Evolutionary conservation across 148 eudicot species (phyloP).

Genomic region (Selenicereus undatus): DNA sequence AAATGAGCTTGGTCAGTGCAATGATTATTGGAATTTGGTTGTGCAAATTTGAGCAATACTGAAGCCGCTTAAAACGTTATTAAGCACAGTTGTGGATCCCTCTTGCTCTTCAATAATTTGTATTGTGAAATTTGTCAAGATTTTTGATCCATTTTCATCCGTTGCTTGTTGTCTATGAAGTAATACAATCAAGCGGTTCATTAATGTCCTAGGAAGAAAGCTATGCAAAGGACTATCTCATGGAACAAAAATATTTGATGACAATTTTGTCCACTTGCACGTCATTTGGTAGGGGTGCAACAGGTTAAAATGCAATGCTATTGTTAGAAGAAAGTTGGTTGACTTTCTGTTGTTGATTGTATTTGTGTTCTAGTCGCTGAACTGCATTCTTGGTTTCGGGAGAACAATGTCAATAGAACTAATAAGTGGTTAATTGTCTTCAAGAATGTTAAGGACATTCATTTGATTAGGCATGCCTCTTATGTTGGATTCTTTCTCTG

Average conservation of each 20-base stretch:
- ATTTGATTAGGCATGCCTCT: slow-evolving; percentile 6
- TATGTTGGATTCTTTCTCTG: background rate
- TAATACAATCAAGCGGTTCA: background rate
- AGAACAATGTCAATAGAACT: background rate
- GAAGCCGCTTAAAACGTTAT: background rate
- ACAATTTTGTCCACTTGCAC: background rate
- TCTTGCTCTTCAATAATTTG: background rate
- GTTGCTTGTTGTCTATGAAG: background rate
- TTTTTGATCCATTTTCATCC: background rate
- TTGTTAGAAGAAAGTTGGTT: slow-evolving; percentile 1
- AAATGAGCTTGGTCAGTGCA: slow-evolving; percentile 8
- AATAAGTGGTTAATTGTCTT: background rate
- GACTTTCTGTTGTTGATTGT: slow-evolving; percentile 4
- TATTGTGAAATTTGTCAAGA: background rate
- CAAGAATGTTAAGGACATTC: background rate
- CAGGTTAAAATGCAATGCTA: background rate
- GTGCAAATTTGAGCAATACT: slow-evolving; percentile 14
- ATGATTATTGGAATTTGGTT: background rate
- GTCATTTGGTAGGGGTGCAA: background rate
- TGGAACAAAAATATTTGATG: background rate
- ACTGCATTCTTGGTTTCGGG: slow-evolving; percentile 6
- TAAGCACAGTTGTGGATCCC: background rate
- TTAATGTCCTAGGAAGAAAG: background rate
- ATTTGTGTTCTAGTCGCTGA: background rate
- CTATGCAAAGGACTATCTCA: slow-evolving; percentile 5